phyloP scores from a whole-genome alignment of 2,329 filamentous ascomycete species.

The Aspergillus aculeatinus region DNA sequence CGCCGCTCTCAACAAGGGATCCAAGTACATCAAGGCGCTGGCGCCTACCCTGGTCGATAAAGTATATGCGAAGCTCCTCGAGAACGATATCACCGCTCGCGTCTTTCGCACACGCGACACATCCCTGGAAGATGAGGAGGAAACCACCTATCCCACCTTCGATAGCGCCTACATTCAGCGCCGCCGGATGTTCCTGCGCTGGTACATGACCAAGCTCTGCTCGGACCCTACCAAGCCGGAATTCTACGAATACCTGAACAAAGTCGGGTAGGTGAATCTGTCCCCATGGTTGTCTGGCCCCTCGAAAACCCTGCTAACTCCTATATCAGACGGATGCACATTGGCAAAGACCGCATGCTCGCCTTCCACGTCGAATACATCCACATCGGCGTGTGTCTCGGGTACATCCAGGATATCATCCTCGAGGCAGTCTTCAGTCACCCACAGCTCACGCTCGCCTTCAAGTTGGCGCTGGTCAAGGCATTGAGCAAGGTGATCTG shows the following conservation, averaged over 20 bases:
- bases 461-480: constrained; percentile 72
- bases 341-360: constrained; percentile 69
- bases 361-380: constrained; percentile 78
- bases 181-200: constrained; percentile 72
- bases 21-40: constrained; percentile 75
- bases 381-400: constrained; percentile 70
- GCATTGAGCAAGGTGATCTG: constrained; percentile 79
- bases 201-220: constrained; percentile 72
- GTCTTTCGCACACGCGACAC: constrained; percentile 65
- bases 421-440: constrained; percentile 73
- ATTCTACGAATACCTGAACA: constrained; percentile 81
- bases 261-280: constrained; percentile 63
- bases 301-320: neutral
- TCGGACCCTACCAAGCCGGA: constrained; percentile 72
- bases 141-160: constrained; percentile 65
- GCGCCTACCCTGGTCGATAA: constrained; percentile 82
- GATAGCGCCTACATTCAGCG: constrained; percentile 72
- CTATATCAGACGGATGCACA: constrained; percentile 67
- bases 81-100: constrained; percentile 78
- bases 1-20: constrained; percentile 65
- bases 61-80: constrained; percentile 76
- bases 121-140: constrained; percentile 61
- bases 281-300: neutral
- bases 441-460: constrained; percentile 63
- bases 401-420: constrained; percentile 75